These are phyloP conservation scores for Mortierella sp. DNA, from an alignment of 371 early-diverging fungal species.

Conservation along the genomic window DNA sequence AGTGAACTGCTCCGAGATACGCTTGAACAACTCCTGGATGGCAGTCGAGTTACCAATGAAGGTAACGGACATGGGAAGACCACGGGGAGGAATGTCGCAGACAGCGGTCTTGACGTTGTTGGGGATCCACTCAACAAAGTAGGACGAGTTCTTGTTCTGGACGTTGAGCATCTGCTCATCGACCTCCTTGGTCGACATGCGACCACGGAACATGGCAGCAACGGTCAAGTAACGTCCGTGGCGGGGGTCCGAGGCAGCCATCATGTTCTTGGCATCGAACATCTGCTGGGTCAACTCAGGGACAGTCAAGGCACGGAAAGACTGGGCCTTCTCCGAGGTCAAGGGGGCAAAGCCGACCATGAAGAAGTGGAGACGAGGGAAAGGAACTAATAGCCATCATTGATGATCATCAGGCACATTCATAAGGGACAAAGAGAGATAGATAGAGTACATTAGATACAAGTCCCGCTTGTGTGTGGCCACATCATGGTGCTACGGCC, in stretches of 20 bases:
- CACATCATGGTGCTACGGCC: no score
- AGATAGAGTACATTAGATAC: no score
- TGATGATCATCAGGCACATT: no score
- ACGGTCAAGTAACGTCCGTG: constrained; percentile 98
- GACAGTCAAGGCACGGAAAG: constrained; percentile 90
- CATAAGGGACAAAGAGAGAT: no score
- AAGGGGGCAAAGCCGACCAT: constrained; percentile 98
- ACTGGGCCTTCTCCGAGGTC: constrained; percentile 85
- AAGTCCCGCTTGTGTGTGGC: no score
- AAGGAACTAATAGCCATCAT: constrained; percentile 88
- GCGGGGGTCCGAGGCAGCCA: constrained; percentile 97
- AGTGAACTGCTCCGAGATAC: constrained; percentile 94
- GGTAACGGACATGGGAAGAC: constrained; percentile 95
- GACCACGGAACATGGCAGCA: constrained; percentile 97
- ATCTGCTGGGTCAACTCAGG: constrained; percentile 96
- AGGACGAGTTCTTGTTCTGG: constrained; percentile 92
- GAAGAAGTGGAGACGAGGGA: constrained; percentile 99
- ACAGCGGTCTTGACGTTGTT: constrained; percentile 98
- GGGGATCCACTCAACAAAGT: constrained; percentile 99
- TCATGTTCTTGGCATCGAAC: constrained; percentile 98
- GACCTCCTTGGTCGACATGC: constrained; percentile 97
- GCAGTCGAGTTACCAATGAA: constrained; percentile 99
- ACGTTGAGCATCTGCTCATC: constrained; percentile 98
- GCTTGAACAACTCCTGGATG: constrained; percentile 97
- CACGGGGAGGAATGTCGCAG: constrained; percentile 96